phyloP scores from a whole-genome alignment of 257 asterid species.

The Avicennia marina region DNA sequence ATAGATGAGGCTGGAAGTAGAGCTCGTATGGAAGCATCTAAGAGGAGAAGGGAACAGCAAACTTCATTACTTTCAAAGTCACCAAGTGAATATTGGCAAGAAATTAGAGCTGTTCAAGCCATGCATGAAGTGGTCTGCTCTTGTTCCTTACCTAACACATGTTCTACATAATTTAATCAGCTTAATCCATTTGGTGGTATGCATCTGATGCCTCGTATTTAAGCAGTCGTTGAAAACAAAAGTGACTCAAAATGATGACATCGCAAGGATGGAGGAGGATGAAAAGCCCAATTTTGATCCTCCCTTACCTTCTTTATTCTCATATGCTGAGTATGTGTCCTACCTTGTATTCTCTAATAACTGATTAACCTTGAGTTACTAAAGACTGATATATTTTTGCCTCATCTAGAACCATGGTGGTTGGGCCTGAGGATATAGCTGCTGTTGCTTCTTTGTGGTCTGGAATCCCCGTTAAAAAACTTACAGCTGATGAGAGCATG shows the following conservation, averaged over 20 bases:
- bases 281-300: conserved; percentile 27
- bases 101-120: conserved; percentile 74
- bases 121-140: conserved; percentile 65
- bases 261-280: conserved; percentile 33
- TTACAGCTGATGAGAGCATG: conserved; percentile 79
- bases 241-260: conserved; percentile 36
- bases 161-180: background rate
- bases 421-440: conserved; percentile 93
- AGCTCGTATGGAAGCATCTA: conserved; percentile 82
- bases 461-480: conserved; percentile 85
- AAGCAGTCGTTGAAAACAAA: conserved; percentile 48
- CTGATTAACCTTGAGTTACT: conserved; percentile 12
- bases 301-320: conserved; percentile 24
- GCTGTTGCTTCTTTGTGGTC: conserved; percentile 91
- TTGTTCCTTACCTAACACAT: background rate
- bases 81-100: conserved; percentile 88
- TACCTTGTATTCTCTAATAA: conserved; percentile 8
- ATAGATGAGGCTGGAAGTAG: conserved; percentile 98
- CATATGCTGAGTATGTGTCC: conserved; percentile 67
- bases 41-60: conserved; percentile 65
- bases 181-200: conserved; percentile 8
- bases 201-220: conserved; percentile 21
- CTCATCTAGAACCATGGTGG: conserved; percentile 45
- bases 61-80: conserved; percentile 59
- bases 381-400: conserved; percentile 17